A percentile compares a stretch with the other conserved stretches of the same genome.
These are phyloP conservation scores for Pulveroboletus ravenelii DNA, from an alignment of 768 basidiomycete species.

Conservation along the genomic window DNA sequence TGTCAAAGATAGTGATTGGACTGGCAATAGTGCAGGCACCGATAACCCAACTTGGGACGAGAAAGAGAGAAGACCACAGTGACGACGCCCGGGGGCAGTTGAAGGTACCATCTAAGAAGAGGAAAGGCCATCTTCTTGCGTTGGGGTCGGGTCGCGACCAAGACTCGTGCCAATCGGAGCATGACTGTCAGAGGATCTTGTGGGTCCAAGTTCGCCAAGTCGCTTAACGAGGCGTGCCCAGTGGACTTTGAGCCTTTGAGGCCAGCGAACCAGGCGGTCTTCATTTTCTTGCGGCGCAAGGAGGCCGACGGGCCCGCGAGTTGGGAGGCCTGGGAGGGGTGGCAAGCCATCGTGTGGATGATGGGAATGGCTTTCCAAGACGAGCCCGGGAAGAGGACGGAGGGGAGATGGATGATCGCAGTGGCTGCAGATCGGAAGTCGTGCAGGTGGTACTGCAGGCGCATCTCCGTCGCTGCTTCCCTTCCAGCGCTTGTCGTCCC, in stretches of 20 bases:
- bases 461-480: not conserved
- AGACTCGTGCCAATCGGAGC: constrained; percentile 33
- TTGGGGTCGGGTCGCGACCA: constrained; percentile 32
- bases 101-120: constrained; percentile 7
- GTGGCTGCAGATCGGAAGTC: constrained; percentile 7
- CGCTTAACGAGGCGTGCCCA: constrained; percentile 53
- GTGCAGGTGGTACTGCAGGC: not conserved
- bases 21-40: constrained; percentile 47
- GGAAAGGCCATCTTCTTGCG: constrained; percentile 33
- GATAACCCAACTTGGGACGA: constrained; percentile 66
- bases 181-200: constrained; percentile 47
- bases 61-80: constrained; percentile 58
- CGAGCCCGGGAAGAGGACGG: not conserved
- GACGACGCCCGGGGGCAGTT: constrained; percentile 42
- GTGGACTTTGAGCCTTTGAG: constrained; percentile 37
- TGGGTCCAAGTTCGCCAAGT: constrained; percentile 46
- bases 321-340: constrained; percentile 10
- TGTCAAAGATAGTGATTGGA: constrained; percentile 46
- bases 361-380: not conserved
- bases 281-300: constrained; percentile 29
- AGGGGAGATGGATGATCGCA: not conserved
- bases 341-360: constrained; percentile 9
- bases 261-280: constrained; percentile 36
- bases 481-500: not conserved
- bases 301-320: constrained; percentile 26